Evolutionary conservation across 2,329 filamentous ascomycete genomes (phyloP).

Genomic region (Hawksworthiomyces lignivorus): DNA sequence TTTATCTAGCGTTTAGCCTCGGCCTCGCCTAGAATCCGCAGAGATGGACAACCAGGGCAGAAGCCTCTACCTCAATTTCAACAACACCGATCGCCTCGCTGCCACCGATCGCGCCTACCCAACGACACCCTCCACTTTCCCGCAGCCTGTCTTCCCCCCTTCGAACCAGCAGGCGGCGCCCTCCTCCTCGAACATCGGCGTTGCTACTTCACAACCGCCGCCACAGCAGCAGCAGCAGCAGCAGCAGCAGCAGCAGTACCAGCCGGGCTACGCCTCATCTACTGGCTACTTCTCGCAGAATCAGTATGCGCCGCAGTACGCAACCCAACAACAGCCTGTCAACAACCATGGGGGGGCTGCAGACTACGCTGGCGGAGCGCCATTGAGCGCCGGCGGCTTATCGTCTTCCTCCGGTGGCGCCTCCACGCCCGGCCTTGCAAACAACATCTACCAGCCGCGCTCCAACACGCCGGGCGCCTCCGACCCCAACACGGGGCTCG

Average conservation of each 20-base stretch:
- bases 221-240: too few species aligned
- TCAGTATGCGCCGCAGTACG: constrained; percentile 21
- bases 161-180: constrained; percentile 26
- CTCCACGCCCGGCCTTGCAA: constrained; percentile 7
- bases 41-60: constrained; percentile 52
- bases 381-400: not conserved
- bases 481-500: constrained; percentile 83
- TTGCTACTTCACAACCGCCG: constrained; percentile 31
- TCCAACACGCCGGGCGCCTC: constrained; percentile 48
- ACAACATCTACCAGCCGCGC: constrained; percentile 39
- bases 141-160: constrained; percentile 68
- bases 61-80: constrained; percentile 59
- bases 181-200: constrained; percentile 35
- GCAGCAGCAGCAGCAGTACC: constrained; percentile 35
- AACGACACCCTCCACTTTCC: constrained; percentile 91
- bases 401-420: not conserved
- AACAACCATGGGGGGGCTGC: too few species aligned
- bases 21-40: constrained; percentile 15
- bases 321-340: constrained; percentile 25
- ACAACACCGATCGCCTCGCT: constrained; percentile 53
- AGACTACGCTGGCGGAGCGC: constrained; percentile 16
- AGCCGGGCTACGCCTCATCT: constrained; percentile 32
- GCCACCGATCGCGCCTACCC: constrained; percentile 65
- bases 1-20: too few species aligned
- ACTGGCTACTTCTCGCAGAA: constrained; percentile 55